A percentile compares a stretch with the other conserved stretches of the same genome.
Conservation (phyloP, 2,329 filamentous ascomycete species). For the Phialemonium atrogriseum region DNA sequence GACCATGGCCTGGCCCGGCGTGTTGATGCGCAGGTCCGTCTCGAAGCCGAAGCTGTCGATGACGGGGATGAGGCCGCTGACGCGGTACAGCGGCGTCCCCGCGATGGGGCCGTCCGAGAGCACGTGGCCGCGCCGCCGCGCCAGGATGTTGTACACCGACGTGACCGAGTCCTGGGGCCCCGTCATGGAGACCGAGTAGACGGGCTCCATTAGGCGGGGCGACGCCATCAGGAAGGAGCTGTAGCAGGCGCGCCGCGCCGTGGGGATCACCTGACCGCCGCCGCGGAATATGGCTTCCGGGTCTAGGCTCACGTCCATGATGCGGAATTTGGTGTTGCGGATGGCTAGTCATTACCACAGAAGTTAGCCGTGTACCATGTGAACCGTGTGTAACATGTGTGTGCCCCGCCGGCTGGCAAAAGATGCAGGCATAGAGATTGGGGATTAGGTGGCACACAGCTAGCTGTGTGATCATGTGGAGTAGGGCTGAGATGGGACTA, state of each 20-base stretch:
- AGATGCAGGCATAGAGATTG: too few species aligned
- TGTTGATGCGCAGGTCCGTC: conserved; percentile 92
- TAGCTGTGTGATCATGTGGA: too few species aligned
- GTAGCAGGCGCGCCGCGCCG: conserved; percentile 85
- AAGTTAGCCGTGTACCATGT: too few species aligned
- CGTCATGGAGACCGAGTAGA: conserved; percentile 89
- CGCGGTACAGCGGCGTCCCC: conserved; percentile 87
- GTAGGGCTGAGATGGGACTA: too few species aligned
- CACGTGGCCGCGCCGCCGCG: conserved; percentile 83
- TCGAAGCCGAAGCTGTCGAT: conserved; percentile 98
- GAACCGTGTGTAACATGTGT: too few species aligned
- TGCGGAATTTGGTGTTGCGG: conserved; percentile 94
- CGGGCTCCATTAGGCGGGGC: conserved; percentile 90
- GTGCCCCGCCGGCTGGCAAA: too few species aligned
- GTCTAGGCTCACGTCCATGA: conserved; percentile 83
- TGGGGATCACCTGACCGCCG: conserved; percentile 95
- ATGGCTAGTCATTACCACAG: too few species aligned
- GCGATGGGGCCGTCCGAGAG: conserved; percentile 90
- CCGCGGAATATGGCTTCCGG: conserved; percentile 89
- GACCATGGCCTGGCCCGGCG: conserved; percentile 84
- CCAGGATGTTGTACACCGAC: conserved; percentile 85
- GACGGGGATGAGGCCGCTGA: conserved; percentile 84
- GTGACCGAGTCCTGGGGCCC: conserved; percentile 84
- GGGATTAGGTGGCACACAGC: too few species aligned
- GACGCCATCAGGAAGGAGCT: conserved; percentile 96